phyloP scores from a whole-genome alignment of 2,329 filamentous ascomycete genomes.

The Talaromyces sp. region DNA sequence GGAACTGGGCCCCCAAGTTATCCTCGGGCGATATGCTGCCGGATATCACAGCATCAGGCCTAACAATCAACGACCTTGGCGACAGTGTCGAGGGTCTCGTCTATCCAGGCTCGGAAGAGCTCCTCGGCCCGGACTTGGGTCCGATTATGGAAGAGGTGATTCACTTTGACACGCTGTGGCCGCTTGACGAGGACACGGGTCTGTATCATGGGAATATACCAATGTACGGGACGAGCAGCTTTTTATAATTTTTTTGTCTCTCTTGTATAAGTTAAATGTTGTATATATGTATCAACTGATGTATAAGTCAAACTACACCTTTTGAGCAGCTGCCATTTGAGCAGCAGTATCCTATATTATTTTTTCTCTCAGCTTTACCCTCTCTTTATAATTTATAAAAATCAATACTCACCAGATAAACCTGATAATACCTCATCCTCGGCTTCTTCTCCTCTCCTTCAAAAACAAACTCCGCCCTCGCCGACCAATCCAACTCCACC shows the following conservation, averaged over 20 bases:
- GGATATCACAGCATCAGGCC: not conserved
- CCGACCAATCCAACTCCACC: conserved; percentile 33
- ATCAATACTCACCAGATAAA: conserved; percentile 30
- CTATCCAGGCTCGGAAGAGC: conserved; percentile 11
- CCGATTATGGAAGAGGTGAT: conserved; percentile 13
- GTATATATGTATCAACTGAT: not conserved
- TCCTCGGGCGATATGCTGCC: conserved; percentile 1
- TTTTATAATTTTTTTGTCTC: conserved; percentile 4
- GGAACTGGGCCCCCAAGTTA: conserved; percentile 8
- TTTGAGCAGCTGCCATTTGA: conserved; percentile 6
- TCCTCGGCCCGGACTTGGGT: conserved; percentile 10
- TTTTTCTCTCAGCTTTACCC: not conserved
- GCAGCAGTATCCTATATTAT: conserved; percentile 12
- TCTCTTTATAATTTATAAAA: not conserved
- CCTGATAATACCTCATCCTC: conserved; percentile 37
- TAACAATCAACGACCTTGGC: conserved; percentile 1
- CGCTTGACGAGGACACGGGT: conserved; percentile 11
- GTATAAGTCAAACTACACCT: not conserved
- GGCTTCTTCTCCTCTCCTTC: conserved; percentile 15
- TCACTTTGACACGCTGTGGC: conserved; percentile 14
- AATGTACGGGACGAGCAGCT: conserved; percentile 13
- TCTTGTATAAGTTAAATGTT: not conserved
- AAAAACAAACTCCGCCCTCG: conserved; percentile 28
- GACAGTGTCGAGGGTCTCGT: conserved; percentile 14
- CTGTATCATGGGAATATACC: conserved; percentile 13